These are phyloP conservation scores for Zoysia pacifica DNA, from an alignment of 176 grass and related monocot species.

Conservation along the genomic window DNA sequence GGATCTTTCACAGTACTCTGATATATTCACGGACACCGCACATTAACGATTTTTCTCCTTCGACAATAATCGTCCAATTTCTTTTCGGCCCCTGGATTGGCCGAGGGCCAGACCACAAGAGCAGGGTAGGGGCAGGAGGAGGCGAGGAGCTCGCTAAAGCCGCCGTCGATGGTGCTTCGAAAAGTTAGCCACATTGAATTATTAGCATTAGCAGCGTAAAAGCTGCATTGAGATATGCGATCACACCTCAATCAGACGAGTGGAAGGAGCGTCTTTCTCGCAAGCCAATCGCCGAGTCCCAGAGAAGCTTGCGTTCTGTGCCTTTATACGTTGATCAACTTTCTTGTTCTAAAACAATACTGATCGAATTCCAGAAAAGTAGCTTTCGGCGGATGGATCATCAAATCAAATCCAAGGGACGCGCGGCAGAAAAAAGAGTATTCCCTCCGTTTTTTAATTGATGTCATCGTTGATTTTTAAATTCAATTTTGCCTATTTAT, in stretches of 20 bases:
- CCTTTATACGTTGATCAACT: not conserved
- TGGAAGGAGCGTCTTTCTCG: not conserved
- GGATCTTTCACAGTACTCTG: no score
- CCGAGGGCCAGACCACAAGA: not conserved
- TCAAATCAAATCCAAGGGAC: no score
- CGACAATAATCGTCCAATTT: not conserved
- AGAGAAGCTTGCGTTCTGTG: not conserved
- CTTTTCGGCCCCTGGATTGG: not conserved
- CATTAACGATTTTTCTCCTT: no score
- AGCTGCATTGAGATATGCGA: not conserved
- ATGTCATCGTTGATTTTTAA: no score
- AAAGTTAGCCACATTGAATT: not conserved
- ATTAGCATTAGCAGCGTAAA: no score
- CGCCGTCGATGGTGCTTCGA: not conserved
- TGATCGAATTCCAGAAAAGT: no score
- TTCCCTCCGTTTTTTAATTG: no score
- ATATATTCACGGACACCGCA: no score
- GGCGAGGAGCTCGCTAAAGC: not conserved
- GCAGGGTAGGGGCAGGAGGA: no score
- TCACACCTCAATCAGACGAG: slow-evolving; percentile 2
- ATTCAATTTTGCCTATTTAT: no score
- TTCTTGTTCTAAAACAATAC: not conserved
- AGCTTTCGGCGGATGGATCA: no score
- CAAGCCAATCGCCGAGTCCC: not conserved
- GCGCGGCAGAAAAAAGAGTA: no score